phyloP scores from a whole-genome alignment of 2,329 filamentous ascomycete genomes.

The Scedosporium apiospermum region DNA sequence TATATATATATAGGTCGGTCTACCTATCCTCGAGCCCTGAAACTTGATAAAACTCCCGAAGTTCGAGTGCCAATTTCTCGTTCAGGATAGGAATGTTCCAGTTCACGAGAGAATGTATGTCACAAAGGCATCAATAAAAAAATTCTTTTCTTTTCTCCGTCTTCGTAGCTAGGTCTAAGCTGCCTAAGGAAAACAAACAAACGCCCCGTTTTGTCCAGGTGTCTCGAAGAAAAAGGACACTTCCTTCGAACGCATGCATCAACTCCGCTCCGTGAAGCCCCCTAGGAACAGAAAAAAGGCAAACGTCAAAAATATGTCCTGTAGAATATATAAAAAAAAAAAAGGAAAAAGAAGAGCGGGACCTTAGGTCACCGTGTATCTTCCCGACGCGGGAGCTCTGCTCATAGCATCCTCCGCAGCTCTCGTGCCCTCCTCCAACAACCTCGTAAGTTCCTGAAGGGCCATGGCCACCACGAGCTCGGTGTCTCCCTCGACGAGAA shows the following conservation, averaged over 20 bases:
- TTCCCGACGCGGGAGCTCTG: constrained; percentile 65
- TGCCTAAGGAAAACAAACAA: no score
- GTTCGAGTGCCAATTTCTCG: no score
- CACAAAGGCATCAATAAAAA: no score
- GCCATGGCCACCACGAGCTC: constrained; percentile 86
- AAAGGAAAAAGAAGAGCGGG: background rate
- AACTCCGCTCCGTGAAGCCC: background rate
- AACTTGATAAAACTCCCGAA: no score
- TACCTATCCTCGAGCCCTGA: no score
- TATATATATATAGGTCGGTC: no score
- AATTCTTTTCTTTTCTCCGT: no score
- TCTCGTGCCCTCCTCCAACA: constrained; percentile 83
- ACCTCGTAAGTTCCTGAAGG: constrained; percentile 78
- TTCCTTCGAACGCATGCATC: no score
- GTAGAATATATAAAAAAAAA: background rate
- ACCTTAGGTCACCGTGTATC: constrained; percentile 66
- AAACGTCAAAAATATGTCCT: background rate
- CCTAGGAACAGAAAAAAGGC: background rate
- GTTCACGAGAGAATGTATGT: no score
- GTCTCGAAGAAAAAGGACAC: no score
- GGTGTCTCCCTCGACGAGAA: constrained; percentile 94
- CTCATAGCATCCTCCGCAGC: constrained; percentile 82
- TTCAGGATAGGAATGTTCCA: no score
- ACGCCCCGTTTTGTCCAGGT: no score
- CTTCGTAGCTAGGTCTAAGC: background rate